Base-by-base conservation (phyloP, 1,284 basidiomycete species). In the Moesziomyces aphidis region DNA sequence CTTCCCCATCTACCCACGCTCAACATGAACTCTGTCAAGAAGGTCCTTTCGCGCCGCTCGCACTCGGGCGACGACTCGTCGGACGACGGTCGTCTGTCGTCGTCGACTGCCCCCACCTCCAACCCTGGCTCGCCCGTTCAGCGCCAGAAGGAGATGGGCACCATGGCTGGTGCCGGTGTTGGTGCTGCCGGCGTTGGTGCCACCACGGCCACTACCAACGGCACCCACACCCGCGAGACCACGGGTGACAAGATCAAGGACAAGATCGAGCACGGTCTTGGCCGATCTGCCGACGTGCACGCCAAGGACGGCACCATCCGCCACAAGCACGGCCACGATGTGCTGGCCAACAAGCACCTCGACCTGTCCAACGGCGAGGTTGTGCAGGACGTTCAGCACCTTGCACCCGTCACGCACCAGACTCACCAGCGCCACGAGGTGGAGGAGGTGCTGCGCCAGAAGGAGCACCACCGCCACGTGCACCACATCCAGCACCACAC, bases 401-500 rank as follows among this genome's bases (percentile, higher is more conserved):
- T 85, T 17, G 80, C 79, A 13, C 67, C 81, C 3, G 82, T 83
- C 28, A 82, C 80, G 1, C 76, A 77, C 60, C 68, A 79, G 53
- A 78, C 70, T 9, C 79, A 77, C 61, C 81, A 84, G 72, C 73
- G 70, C n/a, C 84, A 85, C 73, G 81, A 84, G 69, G 72, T 82
- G 10, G 83, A 85, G 76, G 84, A 85, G 72, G 76, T 85, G 24
- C 47, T 67, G 42, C 84, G 82, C 31, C 65, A 84, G 73, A 78
- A 78, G 56, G 83, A 85, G 69, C 74, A 83, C 57, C 76, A 85
- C 57, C 77, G 79, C 6, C 84, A 85, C 77, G 65, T 81, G 24
- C 81, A 83, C 77, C 80, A 83, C 73, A 63, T 83, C 47, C 82
- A 83, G 78, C 83, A 83, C 76, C 84, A 85, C 79, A 75, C 76